Conservation (phyloP, 1,284 basidiomycete species). For the Sporisorium graminicola region DNA sequence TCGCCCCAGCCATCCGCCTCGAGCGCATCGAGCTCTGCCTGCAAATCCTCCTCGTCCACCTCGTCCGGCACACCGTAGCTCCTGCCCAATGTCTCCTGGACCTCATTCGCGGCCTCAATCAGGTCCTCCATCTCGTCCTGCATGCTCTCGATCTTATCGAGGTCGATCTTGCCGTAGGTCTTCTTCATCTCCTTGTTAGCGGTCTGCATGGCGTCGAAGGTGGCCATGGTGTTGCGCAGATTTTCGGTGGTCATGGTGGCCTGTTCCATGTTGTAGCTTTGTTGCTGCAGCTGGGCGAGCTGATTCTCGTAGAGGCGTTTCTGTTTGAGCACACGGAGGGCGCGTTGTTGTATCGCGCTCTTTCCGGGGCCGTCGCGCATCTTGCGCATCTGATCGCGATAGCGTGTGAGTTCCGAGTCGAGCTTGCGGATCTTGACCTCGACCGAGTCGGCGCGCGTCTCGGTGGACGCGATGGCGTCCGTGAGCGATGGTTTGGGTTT, state of each 20-base stretch:
- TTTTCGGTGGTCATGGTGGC: constrained; percentile 96
- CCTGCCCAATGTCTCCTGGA: constrained; percentile 91
- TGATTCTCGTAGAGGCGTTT: constrained; percentile 96
- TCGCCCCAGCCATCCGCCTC: constrained; percentile 82
- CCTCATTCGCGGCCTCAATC: constrained; percentile 96
- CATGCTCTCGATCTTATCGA: constrained; percentile 90
- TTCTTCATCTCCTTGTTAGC: constrained; percentile 97
- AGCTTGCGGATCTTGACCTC: constrained; percentile 98
- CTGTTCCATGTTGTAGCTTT: constrained; percentile 99
- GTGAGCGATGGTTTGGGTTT: constrained; percentile 83
- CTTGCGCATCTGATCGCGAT: constrained; percentile 97
- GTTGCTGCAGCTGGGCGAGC: constrained; percentile 89
- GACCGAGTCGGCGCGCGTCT: constrained; percentile 86
- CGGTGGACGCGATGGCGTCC: constrained; percentile 94
- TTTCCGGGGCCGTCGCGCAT: constrained; percentile 94
- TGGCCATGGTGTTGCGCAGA: constrained; percentile 99
- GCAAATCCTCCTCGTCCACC: constrained; percentile 94
- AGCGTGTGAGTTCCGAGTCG: constrained; percentile 89
- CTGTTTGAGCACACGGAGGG: constrained; percentile 91
- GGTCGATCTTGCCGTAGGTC: constrained; percentile 96
- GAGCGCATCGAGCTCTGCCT: constrained; percentile 78
- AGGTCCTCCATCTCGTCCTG: constrained; percentile 92
- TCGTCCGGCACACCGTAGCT: constrained; percentile 98
- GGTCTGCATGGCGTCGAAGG: constrained; percentile 95
- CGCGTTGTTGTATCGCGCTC: constrained; percentile 94